Base-by-base conservation (phyloP, 768 basidiomycete species). In the Pleurotus eryngii region DNA sequence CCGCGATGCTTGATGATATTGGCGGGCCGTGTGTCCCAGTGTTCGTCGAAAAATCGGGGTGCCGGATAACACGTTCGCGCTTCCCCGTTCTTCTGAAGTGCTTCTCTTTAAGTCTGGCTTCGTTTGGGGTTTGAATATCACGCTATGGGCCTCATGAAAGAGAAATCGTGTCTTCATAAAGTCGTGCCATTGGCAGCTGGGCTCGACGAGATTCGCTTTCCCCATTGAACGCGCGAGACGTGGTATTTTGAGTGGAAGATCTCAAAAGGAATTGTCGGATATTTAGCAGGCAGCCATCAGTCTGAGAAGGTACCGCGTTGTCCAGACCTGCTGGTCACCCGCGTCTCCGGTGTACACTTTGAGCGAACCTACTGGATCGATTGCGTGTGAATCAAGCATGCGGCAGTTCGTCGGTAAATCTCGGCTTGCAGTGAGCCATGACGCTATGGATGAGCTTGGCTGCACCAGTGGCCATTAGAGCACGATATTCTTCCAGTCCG, bases 1-100 rank as follows among this genome's bases (percentile, higher is more conserved):
- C 30, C 30, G 11, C 30, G 30, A 35, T 35, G 30, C 30, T 35
- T 35, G 30, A 35, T 35, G 30, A 35, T 20, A 35, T 20, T 3
- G 43, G 18, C 61, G 61, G 57, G 8, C 61, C 63, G 61, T 56
- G 11, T 35, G 30, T 35, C 30, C 30, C 30, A 35, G 30, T 35
- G 30, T 35, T 35, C 30, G 30, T 35, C 30, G 30, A 35, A 35
- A 35, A 35, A 35, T 35, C 30, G 30, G 30, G 30, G 30, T 35
- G 30, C 30, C 11, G 30, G 3, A 35, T 35, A 35, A 35, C 30
- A 35, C 30, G 30, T 35, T 35, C 30, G 30, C 30, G 30, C 30
- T 35, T 35, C 30, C 30, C 30, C 30, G 24, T 35, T 35, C 30
- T 35, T 35, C 30, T 35, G 30, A 35, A 11, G 30, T 35, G 30